These are phyloP conservation scores for Metschnikowia henanensis DNA, from an alignment of 805 yeast species.

Conservation along the genomic window DNA sequence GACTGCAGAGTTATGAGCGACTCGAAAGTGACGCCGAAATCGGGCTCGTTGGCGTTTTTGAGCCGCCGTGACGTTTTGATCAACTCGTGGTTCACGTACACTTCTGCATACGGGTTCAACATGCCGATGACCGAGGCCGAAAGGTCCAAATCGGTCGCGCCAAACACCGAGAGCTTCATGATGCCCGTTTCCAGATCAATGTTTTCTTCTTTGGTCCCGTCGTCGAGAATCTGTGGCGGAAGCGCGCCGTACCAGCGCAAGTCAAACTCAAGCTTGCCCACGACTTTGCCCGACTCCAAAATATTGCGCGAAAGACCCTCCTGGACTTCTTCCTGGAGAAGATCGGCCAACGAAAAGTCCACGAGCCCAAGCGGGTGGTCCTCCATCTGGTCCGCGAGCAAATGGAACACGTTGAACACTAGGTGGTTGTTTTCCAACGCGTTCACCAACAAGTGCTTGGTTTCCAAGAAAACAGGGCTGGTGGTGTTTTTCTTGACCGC, in stretches of 20 bases:
- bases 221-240: conserved; percentile 44
- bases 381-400: conserved; percentile 51
- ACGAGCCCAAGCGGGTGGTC: conserved; percentile 50
- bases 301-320: conserved; percentile 46
- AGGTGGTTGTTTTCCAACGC: conserved; percentile 54
- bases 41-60: conserved; percentile 69
- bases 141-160: conserved; percentile 57
- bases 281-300: conserved; percentile 50
- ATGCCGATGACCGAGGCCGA: conserved; percentile 50
- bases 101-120: conserved; percentile 67
- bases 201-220: conserved; percentile 48
- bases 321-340: conserved; percentile 53
- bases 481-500: conserved; percentile 55
- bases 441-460: conserved; percentile 58
- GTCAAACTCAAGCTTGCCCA: conserved; percentile 62
- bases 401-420: conserved; percentile 53
- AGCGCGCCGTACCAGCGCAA: conserved; percentile 49
- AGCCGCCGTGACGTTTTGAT: conserved; percentile 59
- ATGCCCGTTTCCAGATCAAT: conserved; percentile 75
- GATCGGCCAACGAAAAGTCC: conserved; percentile 55
- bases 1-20: conserved; percentile 61
- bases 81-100: conserved; percentile 56
- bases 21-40: conserved; percentile 67
- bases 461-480: conserved; percentile 67
- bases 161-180: conserved; percentile 59